phyloP scores from a whole-genome alignment of 768 basidiomycete genomes.

The Russula lepida region DNA sequence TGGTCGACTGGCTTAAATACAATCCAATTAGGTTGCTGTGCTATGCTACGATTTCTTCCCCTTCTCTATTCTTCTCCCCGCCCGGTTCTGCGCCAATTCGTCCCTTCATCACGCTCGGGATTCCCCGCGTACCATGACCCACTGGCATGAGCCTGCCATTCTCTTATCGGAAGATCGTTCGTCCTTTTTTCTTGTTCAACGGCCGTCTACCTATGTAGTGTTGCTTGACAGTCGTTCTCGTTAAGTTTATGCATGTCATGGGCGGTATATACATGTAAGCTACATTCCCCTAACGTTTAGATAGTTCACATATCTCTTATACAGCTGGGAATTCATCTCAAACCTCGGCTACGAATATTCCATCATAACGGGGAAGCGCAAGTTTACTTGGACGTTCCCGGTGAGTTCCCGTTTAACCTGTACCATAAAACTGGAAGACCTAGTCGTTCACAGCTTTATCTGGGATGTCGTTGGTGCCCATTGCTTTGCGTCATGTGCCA shows the following conservation, averaged over 20 bases:
- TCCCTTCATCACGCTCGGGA: no score
- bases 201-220: not conserved
- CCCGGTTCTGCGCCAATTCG: not conserved
- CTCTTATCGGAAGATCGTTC: not conserved
- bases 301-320: not conserved
- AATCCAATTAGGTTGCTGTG: not conserved
- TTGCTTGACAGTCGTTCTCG: not conserved
- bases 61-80: not conserved
- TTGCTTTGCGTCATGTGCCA: not conserved
- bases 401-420: not conserved
- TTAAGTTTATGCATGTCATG: constrained; percentile 8
- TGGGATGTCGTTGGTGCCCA: constrained; percentile 11
- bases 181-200: not conserved
- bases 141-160: not conserved
- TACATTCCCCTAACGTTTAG: not conserved
- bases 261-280: constrained; percentile 16
- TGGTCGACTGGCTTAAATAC: not conserved
- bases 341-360: constrained; percentile 8
- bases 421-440: not conserved
- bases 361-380: constrained; percentile 5
- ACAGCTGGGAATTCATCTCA: constrained; percentile 14
- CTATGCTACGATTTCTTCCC: not conserved
- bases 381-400: constrained; percentile 11
- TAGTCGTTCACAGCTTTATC: not conserved
- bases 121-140: not conserved